Base-by-base conservation (phyloP, 179 eudicot genomes). In the Spergularia azorica region DNA sequence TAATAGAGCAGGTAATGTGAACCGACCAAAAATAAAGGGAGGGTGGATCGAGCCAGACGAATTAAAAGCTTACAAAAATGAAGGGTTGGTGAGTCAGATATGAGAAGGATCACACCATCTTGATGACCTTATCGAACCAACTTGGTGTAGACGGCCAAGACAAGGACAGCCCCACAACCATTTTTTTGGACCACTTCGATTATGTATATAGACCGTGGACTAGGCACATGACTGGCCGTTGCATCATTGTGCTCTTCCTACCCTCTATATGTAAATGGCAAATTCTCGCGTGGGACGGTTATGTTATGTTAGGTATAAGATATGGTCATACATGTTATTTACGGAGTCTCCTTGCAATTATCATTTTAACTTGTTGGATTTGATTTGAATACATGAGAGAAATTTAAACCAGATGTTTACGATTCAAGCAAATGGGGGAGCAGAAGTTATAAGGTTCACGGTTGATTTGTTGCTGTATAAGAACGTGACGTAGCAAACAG, bases 101-200 rank as follows among this genome's bases (percentile, higher is more conserved):
- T 78, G 81, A 78, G 76, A 71, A 62, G 80, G 80, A 77, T 77
- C 55, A 77, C 70, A 77, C 68, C 46, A 61, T 62, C 41, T 60
- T 69, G 58, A 60, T 61, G 76, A 76, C 20, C 73, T 56, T 56
- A 15, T 38, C 15, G 20, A 57, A 55, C 55, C 39, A 55, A 48
- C 32, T 67, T 76, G 64, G 63, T 77, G 4, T 17, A 50, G 63
- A 60, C 55, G 74, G 63, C 76, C 32, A 16, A 20, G 80, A 71
- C 71, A 62, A 71, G 9, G 76, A 71, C 63, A 52, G 3, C 56
- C 57, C 16, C 76, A 14, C 36, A 20, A 55, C 21, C 60, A 59
- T n/a, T 9, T n/a, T 67, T 46, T 38, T 76, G 79, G 73, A 76
- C 77, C 59, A 74, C 77, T 12, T 16, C 2, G 14, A 9, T 43